Evolutionary conservation across 768 basidiomycete genomes (phyloP).

Genomic region (Mycena vitilis): DNA sequence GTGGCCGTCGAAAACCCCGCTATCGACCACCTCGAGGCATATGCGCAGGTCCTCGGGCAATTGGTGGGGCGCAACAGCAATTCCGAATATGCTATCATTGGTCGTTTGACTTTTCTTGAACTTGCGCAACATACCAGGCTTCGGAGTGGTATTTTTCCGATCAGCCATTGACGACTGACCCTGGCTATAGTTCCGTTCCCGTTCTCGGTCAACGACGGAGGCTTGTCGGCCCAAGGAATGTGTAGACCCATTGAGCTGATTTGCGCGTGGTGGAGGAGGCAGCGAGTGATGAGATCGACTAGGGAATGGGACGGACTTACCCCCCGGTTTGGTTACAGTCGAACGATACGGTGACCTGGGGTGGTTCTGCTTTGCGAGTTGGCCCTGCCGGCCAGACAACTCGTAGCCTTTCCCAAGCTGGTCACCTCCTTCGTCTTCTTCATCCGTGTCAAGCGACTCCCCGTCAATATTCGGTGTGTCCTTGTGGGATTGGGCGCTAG

Average conservation of each 20-base stretch:
- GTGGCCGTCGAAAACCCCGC: constrained; percentile 91
- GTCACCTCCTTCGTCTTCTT: constrained; percentile 73
- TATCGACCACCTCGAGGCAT: constrained; percentile 88
- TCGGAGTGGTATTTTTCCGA: constrained; percentile 48
- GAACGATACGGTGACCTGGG: constrained; percentile 83
- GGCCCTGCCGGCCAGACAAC: constrained; percentile 44
- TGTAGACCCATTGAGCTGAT: constrained; percentile 70
- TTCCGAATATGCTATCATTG: constrained; percentile 58
- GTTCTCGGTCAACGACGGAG: constrained; percentile 59
- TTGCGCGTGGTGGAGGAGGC: constrained; percentile 69
- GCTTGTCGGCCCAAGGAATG: constrained; percentile 83
- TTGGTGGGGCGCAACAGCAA: constrained; percentile 77
- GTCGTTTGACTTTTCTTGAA: constrained; percentile 74
- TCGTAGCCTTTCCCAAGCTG: constrained; percentile 59
- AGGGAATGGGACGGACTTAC: constrained; percentile 76
- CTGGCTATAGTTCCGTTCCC: constrained; percentile 64
- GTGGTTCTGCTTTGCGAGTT: constrained; percentile 68
- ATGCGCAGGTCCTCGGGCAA: constrained; percentile 89
- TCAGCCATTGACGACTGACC: constrained; percentile 48
- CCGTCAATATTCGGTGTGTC: constrained; percentile 77
- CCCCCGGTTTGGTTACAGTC: constrained; percentile 52
- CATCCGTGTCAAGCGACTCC: constrained; percentile 77
- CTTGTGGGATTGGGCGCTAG: constrained; percentile 48
- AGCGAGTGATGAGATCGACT: constrained; percentile 84
- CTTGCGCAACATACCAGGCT: constrained; percentile 71